Evolutionary conservation across 352 stramenopile species (phyloP).

Genomic region (Pilasporangium apinafurcum): DNA sequence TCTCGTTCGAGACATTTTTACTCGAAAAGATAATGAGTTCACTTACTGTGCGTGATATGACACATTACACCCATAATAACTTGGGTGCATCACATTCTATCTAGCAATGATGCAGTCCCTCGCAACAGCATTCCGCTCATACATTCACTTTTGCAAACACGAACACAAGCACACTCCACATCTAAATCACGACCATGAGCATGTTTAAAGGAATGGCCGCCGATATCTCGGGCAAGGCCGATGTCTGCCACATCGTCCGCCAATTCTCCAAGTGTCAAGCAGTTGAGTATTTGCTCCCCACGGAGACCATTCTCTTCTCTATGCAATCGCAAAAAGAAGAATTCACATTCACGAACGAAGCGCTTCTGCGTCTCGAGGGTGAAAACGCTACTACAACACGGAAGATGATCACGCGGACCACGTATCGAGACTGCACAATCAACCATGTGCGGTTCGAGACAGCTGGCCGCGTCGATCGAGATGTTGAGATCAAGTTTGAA

Average conservation of each 20-base stretch:
- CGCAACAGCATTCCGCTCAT: not conserved
- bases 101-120: too few relatives aligned
- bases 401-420: slow-evolving; percentile 6
- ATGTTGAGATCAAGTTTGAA: slow-evolving; percentile 37
- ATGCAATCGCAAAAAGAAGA: slow-evolving; percentile 9
- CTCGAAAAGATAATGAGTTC: not conserved
- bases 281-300: slow-evolving; percentile 37
- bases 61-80: not conserved
- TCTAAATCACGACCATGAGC: not conserved
- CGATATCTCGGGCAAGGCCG: slow-evolving; percentile 38
- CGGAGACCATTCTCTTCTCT: slow-evolving; percentile 29
- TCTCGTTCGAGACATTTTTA: not conserved
- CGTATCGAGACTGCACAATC: slow-evolving; percentile 8
- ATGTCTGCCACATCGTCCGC: slow-evolving; percentile 37
- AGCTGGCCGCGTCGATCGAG: slow-evolving; percentile 7
- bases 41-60: not conserved
- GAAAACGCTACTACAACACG: slow-evolving; percentile 6
- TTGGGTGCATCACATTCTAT: too few relatives aligned
- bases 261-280: slow-evolving; percentile 42
- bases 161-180: not conserved
- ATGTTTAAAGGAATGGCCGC: slow-evolving; percentile 45
- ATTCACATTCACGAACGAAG: slow-evolving; percentile 12
- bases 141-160: slow-evolving; percentile 3
- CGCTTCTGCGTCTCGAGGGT: not conserved
- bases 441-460: slow-evolving; percentile 9